phyloP scores from a whole-genome alignment of 2,329 filamentous ascomycete genomes.

The Calonectria ilicicola region DNA sequence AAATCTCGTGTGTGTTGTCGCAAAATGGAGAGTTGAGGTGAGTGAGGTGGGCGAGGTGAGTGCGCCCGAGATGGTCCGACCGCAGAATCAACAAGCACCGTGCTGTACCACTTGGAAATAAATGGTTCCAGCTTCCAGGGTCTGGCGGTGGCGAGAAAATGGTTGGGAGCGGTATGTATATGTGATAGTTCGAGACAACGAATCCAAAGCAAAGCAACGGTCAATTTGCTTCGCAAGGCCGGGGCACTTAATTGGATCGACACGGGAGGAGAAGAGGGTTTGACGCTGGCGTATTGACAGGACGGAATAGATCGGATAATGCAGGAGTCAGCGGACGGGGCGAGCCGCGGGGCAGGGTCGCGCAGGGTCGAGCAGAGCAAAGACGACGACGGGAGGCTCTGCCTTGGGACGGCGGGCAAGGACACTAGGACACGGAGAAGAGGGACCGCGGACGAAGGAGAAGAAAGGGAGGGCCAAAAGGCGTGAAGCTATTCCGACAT shows the following conservation, averaged over 20 bases:
- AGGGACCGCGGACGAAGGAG: conserved; percentile 20
- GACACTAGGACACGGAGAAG: conserved; percentile 25
- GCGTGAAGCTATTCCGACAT: conserved; percentile 46
- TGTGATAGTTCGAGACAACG: conserved; percentile 19
- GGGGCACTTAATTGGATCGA: conserved; percentile 19
- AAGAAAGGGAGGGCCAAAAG: conserved; percentile 27
- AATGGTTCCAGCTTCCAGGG: conserved; percentile 31
- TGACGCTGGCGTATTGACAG: conserved; percentile 11
- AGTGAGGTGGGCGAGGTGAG: conserved; percentile 24
- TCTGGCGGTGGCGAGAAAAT: conserved; percentile 23
- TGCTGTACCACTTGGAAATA: conserved; percentile 32
- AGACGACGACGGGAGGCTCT: conserved; percentile 18
- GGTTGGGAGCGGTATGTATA: conserved; percentile 9
- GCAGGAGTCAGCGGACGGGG: conserved; percentile 21
- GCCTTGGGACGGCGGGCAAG: conserved; percentile 12
- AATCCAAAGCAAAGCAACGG: conserved; percentile 24
- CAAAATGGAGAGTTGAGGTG: conserved; percentile 28
- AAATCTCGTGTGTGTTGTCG: conserved; percentile 18
- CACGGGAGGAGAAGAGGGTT: background rate
- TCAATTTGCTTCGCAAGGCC: background rate
- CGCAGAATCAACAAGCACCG: conserved; percentile 33
- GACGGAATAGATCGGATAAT: conserved; percentile 9
- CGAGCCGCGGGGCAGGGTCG: conserved; percentile 20
- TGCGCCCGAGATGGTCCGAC: conserved; percentile 35
- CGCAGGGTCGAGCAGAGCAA: conserved; percentile 19